Conservation (phyloP, 179 eudicot genomes). For the Dionaea muscipula region DNA sequence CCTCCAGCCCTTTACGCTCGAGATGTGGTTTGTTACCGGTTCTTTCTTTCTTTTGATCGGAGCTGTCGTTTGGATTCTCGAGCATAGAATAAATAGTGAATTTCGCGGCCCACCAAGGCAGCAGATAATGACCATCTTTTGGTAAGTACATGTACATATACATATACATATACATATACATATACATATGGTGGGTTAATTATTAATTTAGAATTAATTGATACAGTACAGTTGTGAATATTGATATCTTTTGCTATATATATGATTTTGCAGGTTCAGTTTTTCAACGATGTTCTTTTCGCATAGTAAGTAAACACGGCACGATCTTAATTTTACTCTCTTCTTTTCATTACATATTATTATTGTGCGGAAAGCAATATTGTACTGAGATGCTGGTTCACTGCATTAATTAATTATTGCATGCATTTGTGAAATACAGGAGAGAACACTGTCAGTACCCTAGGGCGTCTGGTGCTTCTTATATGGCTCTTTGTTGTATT, state of each 20-base stretch:
- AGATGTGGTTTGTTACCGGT: constrained; percentile 13
- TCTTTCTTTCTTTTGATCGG: constrained; percentile 11
- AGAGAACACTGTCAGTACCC: constrained; percentile 13
- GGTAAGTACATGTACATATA: neutral
- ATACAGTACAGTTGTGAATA: too few species aligned
- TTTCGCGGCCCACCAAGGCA: constrained; percentile 14
- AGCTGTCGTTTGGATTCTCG: constrained; percentile 16
- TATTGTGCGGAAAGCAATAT: neutral
- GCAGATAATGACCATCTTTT: constrained; percentile 8
- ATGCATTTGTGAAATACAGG: constrained; percentile 5
- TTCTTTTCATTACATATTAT: too few species aligned
- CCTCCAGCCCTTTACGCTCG: constrained; percentile 9
- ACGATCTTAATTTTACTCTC: too few species aligned
- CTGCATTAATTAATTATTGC: too few species aligned
- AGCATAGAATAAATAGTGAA: constrained; percentile 11
- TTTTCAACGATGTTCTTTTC: constrained; percentile 13
- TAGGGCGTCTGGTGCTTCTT: constrained; percentile 12
- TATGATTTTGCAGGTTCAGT: constrained; percentile 14
- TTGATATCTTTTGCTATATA: too few species aligned
- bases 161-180: too few species aligned
- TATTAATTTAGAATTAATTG: too few species aligned
- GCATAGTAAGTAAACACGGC: constrained; percentile 13
- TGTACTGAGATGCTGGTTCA: neutral
- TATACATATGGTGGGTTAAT: too few species aligned
- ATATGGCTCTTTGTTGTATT: constrained; percentile 16